phyloP scores from a whole-genome alignment of 768 basidiomycete species.

The Gloeostereum incarnatum region DNA sequence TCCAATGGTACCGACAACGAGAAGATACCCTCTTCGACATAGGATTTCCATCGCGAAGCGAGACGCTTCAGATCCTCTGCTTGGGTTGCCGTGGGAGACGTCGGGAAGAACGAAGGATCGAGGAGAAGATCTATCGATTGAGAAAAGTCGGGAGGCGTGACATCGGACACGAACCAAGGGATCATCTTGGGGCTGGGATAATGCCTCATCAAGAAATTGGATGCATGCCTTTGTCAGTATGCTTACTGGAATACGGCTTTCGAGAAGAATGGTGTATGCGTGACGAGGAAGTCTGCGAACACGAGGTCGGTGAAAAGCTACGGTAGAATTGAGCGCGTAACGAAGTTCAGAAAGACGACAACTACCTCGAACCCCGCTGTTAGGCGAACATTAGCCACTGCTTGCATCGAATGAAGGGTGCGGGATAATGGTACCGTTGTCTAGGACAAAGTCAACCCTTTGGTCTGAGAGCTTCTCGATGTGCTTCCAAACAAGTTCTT shows the following conservation, averaged over 20 bases:
- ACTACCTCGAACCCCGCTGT: constrained; percentile 85
- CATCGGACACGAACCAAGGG: constrained; percentile 97
- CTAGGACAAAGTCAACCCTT: constrained; percentile 80
- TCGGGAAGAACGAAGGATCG: constrained; percentile 52
- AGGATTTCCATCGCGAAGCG: constrained; percentile 61
- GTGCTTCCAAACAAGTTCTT: constrained; percentile 65
- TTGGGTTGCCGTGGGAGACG: constrained; percentile 16
- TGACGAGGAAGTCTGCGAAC: constrained; percentile 88
- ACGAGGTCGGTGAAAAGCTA: constrained; percentile 91
- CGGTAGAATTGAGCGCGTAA: neutral
- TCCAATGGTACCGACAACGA: constrained; percentile 56
- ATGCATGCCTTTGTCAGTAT: no score
- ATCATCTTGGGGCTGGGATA: constrained; percentile 75
- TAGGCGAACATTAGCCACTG: constrained; percentile 4
- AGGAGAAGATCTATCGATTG: constrained; percentile 48
- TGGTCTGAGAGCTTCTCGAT: constrained; percentile 44
- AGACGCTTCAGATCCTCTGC: constrained; percentile 43
- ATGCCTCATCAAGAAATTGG: neutral
- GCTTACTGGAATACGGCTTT: constrained; percentile 87
- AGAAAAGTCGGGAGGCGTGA: constrained; percentile 78
- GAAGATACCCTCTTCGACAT: constrained; percentile 68
- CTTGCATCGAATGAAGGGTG: neutral
- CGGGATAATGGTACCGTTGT: constrained; percentile 55
- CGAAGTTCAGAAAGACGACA: neutral
- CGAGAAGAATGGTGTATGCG: constrained; percentile 75